Evolutionary conservation across 192 early-diverging fungal genomes (phyloP), one percentile per base, ranked within the genome.

Genomic region (Chytriomyces confervae): DNA sequence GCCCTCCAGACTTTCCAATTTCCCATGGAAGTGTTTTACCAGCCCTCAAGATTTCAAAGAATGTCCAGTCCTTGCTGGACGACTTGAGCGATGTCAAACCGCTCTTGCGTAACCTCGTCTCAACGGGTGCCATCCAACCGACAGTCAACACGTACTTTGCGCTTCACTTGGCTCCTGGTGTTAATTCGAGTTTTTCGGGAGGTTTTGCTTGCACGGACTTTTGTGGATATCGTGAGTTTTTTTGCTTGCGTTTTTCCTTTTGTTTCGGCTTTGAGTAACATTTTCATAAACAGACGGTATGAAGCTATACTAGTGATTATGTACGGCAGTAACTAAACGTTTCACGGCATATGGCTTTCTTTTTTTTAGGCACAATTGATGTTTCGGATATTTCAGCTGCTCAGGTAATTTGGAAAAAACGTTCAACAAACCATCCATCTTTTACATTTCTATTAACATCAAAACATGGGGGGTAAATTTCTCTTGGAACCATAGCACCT

Each of bases 101-200:
- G 3, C 4, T 36, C 36, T 27, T 36, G 36, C 36, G 36, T 16
- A 66, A 43, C 36, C 65, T 66, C 3, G 65, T 72, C n/a, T 8
- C 62, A 46, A 53, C 51, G 16, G 71, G 71, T 23, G 11, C 23
- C 16, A 72, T 72, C 20, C 18, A 24, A 18, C 80, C 80, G 45
- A 75, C 66, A 9, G 71, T 61, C 44, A 81, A 81, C 57, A 65
- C 71, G 4, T 81, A 81, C 72, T 81, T 48, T 48, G 60, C 80
- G 47, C 80, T 81, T 36, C 80, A 81, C 53, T 79, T 80, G 10
- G 43, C 43, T 11, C 61, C 77, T 20, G 60, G 51, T 13, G 36
- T 76, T 29, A 53, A 6, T 3, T 75, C 80, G 62, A 80, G 66
- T 62, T 18, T 24, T 36, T 36, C 4, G 36, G 36, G 36, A 0